Conservation (phyloP, 2,329 filamentous ascomycete species). For the Xylariomycetidae sp. region DNA sequence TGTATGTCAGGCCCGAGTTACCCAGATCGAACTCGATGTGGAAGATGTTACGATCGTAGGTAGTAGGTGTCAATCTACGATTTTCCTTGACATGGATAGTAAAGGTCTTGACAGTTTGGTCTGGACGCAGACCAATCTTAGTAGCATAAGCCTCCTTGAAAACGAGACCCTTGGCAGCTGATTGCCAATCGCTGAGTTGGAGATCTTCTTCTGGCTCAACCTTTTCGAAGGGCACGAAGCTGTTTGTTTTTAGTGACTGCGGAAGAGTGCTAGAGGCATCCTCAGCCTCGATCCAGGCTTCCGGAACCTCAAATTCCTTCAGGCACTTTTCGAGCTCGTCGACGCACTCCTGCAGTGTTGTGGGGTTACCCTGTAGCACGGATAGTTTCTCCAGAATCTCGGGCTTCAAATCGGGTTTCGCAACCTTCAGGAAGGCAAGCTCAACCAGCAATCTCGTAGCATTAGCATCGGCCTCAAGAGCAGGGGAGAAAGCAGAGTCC, state of each 20-base stretch:
- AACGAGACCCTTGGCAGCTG: constrained; percentile 77
- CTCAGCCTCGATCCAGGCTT: constrained; percentile 71
- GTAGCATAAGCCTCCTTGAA: constrained; percentile 95
- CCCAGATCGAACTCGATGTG: constrained; percentile 98
- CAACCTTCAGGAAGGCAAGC: constrained; percentile 76
- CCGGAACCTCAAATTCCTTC: constrained; percentile 69
- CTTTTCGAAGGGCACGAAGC: constrained; percentile 78
- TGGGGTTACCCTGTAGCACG: constrained; percentile 47
- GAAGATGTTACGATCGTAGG: constrained; percentile 98
- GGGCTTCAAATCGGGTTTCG: constrained; percentile 60
- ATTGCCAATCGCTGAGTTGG: constrained; percentile 70
- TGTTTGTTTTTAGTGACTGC: constrained; percentile 66
- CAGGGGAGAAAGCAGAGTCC: constrained; percentile 64
- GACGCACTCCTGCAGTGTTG: constrained; percentile 50
- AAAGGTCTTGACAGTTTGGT: constrained; percentile 78
- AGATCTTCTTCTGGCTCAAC: constrained; percentile 64
- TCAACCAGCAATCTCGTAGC: constrained; percentile 67
- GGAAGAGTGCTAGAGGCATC: constrained; percentile 55
- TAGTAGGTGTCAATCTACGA: constrained; percentile 78
- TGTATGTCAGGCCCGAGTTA: constrained; percentile 84
- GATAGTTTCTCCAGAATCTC: constrained; percentile 64
- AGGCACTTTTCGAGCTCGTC: constrained; percentile 67
- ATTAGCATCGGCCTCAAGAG: constrained; percentile 59
- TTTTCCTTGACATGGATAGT: constrained; percentile 93
- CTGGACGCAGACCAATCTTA: constrained; percentile 69